Percentiles rank a stretch among this genome's conserved stretches.
Conservation (phyloP, 1,139 yeast genomes). For the Blastobotrys niveus region DNA sequence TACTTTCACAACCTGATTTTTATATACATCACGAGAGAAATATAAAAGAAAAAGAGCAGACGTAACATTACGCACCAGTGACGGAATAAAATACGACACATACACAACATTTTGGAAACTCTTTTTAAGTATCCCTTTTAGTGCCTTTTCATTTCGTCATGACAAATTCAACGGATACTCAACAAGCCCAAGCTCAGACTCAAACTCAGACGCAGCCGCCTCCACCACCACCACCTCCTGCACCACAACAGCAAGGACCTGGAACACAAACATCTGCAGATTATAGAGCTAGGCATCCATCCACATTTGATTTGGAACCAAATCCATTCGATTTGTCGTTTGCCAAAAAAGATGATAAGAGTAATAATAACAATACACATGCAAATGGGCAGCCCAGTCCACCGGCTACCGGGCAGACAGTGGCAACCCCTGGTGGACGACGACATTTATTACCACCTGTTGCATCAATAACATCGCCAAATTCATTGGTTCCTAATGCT, state of each 20-base stretch:
- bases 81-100: no score
- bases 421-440: constrained; percentile 32
- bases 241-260: neutral
- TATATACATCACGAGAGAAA: no score
- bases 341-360: constrained; percentile 47
- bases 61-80: no score
- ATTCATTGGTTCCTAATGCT: constrained; percentile 26
- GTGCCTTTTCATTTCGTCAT: no score
- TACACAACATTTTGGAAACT: no score
- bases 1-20: no score
- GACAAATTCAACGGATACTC: no score
- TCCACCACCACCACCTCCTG: neutral
- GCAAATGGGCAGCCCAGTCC: constrained; percentile 12
- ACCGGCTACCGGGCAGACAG: constrained; percentile 16
- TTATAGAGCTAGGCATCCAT: constrained; percentile 7
- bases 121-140: no score
- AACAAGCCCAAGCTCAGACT: no score
- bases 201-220: no score
- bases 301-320: constrained; percentile 70
- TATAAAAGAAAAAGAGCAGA: no score
- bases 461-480: constrained; percentile 34
- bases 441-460: constrained; percentile 34
- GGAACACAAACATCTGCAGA: no score
- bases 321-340: constrained; percentile 95
- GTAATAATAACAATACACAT: constrained; percentile 21